These are phyloP conservation scores for Ajuga chamaepitys DNA, from an alignment of 257 asterid species.

Conservation along the genomic window DNA sequence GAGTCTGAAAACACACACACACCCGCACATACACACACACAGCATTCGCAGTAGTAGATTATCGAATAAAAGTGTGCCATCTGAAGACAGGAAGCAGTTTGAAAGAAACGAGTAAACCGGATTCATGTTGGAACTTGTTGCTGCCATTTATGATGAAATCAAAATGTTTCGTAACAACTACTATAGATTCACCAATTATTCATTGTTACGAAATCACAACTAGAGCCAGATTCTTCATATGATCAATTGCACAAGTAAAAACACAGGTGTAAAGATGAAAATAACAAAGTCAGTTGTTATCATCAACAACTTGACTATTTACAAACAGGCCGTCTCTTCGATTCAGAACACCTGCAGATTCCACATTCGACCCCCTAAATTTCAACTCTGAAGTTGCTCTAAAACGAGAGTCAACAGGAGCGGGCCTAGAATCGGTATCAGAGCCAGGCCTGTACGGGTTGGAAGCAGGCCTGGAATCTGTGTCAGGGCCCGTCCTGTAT, in stretches of 20 bases:
- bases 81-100: too few species aligned
- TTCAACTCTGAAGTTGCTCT: constrained; percentile 54
- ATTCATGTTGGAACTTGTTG: too few species aligned
- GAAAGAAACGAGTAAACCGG: too few species aligned
- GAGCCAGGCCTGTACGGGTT: constrained; percentile 34
- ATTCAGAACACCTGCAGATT: constrained; percentile 44
- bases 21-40: too few species aligned
- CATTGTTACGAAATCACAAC: constrained; percentile 28
- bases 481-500: constrained; percentile 39
- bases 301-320: constrained; percentile 55
- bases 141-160: too few species aligned
- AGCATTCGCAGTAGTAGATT: too few species aligned
- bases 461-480: constrained; percentile 44
- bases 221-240: constrained; percentile 7
- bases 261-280: background rate
- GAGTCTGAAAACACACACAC: too few species aligned
- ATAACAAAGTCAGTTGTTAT: constrained; percentile 31
- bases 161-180: constrained; percentile 5
- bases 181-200: constrained; percentile 23
- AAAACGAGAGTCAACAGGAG: constrained; percentile 53
- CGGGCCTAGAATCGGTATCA: constrained; percentile 47
- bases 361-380: constrained; percentile 59
- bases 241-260: background rate
- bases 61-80: too few species aligned
- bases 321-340: constrained; percentile 58